Conservation (phyloP, 768 basidiomycete species). For the Kwoniella sp. region DNA sequence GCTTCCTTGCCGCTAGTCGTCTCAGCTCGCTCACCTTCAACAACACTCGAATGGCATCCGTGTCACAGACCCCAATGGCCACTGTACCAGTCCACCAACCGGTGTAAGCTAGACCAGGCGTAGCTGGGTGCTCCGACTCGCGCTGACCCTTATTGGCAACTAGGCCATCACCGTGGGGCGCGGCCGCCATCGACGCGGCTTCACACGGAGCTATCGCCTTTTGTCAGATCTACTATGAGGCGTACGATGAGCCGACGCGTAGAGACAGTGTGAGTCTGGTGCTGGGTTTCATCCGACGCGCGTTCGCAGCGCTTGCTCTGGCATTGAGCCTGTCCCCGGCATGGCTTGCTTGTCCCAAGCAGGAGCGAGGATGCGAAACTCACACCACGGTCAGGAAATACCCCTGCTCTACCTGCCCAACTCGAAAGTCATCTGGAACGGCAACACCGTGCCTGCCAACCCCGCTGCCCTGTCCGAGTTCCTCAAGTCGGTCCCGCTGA, state of each 20-base stretch:
- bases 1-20: too few relatives aligned
- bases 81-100: too few relatives aligned
- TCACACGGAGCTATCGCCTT: constrained; percentile 44
- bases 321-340: background rate
- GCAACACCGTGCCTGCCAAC: constrained; percentile 25
- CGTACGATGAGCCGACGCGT: constrained; percentile 42
- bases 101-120: background rate
- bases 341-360: background rate
- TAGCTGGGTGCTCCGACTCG: background rate
- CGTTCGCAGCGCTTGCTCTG: background rate
- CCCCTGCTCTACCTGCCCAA: constrained; percentile 33
- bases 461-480: constrained; percentile 21
- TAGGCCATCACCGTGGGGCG: constrained; percentile 29
- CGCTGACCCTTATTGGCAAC: too few relatives aligned
- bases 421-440: constrained; percentile 44
- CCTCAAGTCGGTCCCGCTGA: constrained; percentile 31
- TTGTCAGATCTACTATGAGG: constrained; percentile 44
- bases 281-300: background rate
- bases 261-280: constrained; percentile 24
- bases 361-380: too few relatives aligned
- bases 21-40: too few relatives aligned
- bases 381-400: constrained; percentile 38
- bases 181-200: constrained; percentile 36
- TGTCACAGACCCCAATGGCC: too few relatives aligned
- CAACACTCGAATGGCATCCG: background rate